A percentile compares a stretch with the other conserved stretches of the same genome.
phyloP scores from a whole-genome alignment of 768 basidiomycete genomes.

The Mrakia gelida region DNA sequence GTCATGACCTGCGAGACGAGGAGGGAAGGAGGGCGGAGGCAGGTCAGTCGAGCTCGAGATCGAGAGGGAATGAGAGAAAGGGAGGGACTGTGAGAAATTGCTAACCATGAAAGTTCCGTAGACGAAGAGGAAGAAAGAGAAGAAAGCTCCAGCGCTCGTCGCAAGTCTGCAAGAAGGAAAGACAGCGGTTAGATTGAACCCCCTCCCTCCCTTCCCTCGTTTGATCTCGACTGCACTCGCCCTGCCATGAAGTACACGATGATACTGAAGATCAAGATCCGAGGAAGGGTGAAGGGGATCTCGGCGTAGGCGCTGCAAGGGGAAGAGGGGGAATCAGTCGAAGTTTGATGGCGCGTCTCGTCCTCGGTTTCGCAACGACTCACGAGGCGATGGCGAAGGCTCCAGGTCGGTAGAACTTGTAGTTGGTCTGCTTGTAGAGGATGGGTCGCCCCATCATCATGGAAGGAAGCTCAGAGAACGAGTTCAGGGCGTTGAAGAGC shows the following conservation, averaged over 20 bases:
- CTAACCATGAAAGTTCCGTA: conserved; percentile 30
- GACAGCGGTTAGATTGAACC: too few relatives aligned
- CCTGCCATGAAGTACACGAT: conserved; percentile 35
- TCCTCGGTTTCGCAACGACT: too few relatives aligned
- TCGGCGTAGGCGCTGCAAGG: conserved; percentile 46
- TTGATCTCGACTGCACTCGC: too few relatives aligned
- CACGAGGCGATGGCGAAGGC: conserved; percentile 47
- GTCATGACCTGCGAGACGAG: conserved; percentile 22
- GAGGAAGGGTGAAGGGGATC: conserved; percentile 45
- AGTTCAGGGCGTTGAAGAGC: conserved; percentile 20
- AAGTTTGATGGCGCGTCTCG: too few relatives aligned
- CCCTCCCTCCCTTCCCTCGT: too few relatives aligned
- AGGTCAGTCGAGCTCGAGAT: background rate
- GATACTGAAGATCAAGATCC: conserved; percentile 34
- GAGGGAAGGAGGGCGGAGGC: background rate
- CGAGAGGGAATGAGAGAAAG: too few relatives aligned
- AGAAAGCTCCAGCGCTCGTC: conserved; percentile 23
- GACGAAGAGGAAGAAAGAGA: conserved; percentile 35
- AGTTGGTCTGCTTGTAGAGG: conserved; percentile 48
- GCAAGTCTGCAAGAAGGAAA: background rate
- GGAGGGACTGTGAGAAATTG: too few relatives aligned
- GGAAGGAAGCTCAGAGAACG: conserved; percentile 26
- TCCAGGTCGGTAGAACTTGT: conserved; percentile 42
- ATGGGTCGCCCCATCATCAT: conserved; percentile 61
- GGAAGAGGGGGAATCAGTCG: too few relatives aligned